Conservation (phyloP, 768 basidiomycete genomes). For the Omphalotus guepiniiformis region DNA sequence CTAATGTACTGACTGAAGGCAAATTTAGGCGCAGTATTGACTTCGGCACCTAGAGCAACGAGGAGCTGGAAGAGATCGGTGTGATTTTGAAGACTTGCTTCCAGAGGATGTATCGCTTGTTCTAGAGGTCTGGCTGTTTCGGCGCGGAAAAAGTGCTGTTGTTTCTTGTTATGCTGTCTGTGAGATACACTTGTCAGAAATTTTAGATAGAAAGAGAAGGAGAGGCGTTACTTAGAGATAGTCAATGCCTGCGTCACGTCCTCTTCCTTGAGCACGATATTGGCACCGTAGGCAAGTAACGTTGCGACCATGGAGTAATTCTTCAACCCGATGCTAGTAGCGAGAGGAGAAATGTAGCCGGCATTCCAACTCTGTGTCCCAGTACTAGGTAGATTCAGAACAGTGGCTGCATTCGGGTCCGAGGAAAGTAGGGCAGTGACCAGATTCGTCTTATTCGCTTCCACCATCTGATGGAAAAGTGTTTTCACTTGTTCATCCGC, state of each 20-base stretch:
- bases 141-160: neutral
- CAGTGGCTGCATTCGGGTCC: constrained; percentile 35
- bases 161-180: neutral
- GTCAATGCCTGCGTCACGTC: constrained; percentile 32
- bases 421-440: constrained; percentile 36
- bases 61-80: constrained; percentile 37
- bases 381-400: constrained; percentile 35
- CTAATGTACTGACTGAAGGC: constrained; percentile 17
- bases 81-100: constrained; percentile 30
- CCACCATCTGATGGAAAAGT: constrained; percentile 37
- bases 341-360: constrained; percentile 28
- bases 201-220: neutral
- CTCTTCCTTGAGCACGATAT: constrained; percentile 28
- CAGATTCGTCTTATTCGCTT: constrained; percentile 31
- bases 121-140: constrained; percentile 21
- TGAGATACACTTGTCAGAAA: neutral
- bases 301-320: constrained; percentile 33
- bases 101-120: constrained; percentile 28
- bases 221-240: constrained; percentile 4
- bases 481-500: constrained; percentile 34
- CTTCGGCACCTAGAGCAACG: constrained; percentile 31
- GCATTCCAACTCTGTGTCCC: constrained; percentile 16
- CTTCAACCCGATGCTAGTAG: constrained; percentile 28
- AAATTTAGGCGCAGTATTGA: constrained; percentile 28
- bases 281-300: constrained; percentile 39